These are phyloP conservation scores for Talaromyces borbonicus DNA, from an alignment of 495 filamentous ascomycete species.

Conservation along the genomic window DNA sequence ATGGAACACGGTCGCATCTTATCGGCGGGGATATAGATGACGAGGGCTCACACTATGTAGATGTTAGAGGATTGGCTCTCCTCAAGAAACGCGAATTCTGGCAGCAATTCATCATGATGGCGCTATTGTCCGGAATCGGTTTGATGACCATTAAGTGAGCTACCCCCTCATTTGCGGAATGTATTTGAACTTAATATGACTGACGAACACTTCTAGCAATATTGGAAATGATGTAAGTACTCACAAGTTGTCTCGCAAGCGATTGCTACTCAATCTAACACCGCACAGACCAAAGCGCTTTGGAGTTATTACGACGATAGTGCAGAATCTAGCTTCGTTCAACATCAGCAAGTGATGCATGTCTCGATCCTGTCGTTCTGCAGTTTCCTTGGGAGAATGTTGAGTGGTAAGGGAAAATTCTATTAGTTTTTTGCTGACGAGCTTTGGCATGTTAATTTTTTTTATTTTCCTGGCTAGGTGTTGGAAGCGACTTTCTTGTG, in stretches of 20 bases:
- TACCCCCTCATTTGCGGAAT: neutral
- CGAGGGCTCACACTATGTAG: conserved; percentile 57
- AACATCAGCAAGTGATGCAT: conserved; percentile 77
- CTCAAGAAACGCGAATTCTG: conserved; percentile 76
- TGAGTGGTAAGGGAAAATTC: conserved; percentile 63
- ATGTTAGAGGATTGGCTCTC: conserved; percentile 80
- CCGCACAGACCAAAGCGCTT: conserved; percentile 47
- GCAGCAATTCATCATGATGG: conserved; percentile 79
- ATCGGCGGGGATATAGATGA: conserved; percentile 22
- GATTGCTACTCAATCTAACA: neutral
- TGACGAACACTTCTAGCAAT: conserved; percentile 55
- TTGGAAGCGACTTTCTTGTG: conserved; percentile 82
- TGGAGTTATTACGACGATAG: conserved; percentile 77
- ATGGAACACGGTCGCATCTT: conserved; percentile 26
- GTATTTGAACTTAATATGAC: neutral
- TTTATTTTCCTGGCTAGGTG: too few relatives aligned
- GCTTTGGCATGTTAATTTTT: too few relatives aligned
- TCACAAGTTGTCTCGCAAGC: neutral
- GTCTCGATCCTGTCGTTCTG: conserved; percentile 85
- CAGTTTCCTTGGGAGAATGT: conserved; percentile 72
- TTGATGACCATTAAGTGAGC: conserved; percentile 98
- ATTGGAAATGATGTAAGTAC: conserved; percentile 82
- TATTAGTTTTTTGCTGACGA: too few relatives aligned
- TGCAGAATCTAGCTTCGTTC: conserved; percentile 63
- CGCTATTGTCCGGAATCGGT: conserved; percentile 80